Evolutionary conservation across 768 basidiomycete species (phyloP).

Genomic region (Xerocomellus amylosporus): DNA sequence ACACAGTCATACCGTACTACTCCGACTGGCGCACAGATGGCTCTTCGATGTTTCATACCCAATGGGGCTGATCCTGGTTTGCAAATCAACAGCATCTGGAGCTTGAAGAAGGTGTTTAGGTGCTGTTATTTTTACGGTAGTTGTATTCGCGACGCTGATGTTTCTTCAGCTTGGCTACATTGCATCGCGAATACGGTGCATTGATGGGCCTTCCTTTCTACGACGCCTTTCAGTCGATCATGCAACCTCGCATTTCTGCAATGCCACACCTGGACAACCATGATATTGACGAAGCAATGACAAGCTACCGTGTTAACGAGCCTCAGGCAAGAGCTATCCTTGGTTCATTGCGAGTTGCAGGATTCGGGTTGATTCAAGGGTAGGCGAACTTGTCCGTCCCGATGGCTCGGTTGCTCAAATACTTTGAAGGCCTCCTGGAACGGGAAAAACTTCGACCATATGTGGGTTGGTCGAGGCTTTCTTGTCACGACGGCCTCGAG

Average conservation of each 20-base stretch:
- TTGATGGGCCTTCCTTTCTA: conserved; percentile 80
- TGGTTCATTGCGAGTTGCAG: conserved; percentile 63
- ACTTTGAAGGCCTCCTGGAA: conserved; percentile 81
- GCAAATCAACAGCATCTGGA: conserved; percentile 65
- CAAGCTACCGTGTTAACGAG: conserved; percentile 75
- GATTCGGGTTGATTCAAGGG: conserved; percentile 96
- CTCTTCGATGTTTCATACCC: conserved; percentile 53
- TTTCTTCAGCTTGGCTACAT: conserved; percentile 71
- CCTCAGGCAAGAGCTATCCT: conserved; percentile 92
- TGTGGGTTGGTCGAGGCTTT: conserved; percentile 89
- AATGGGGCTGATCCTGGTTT: conserved; percentile 56
- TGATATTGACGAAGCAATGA: conserved; percentile 67
- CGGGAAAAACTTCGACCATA: conserved; percentile 98
- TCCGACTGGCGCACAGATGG: conserved; percentile 50
- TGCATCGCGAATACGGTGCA: conserved; percentile 90
- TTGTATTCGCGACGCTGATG: conserved; percentile 3
- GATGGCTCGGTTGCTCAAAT: neutral
- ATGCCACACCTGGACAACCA: conserved; percentile 42
- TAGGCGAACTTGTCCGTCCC: conserved; percentile 34
- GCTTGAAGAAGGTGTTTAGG: conserved; percentile 80
- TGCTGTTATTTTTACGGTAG: conserved; percentile 27
- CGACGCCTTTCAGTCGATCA: conserved; percentile 67
- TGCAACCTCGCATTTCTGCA: conserved; percentile 61
- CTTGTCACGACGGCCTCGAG: conserved; percentile 54
- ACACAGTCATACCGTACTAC: conserved; percentile 46